These are phyloP conservation scores for Schoenoplectus triqueter DNA, from an alignment of 202 grass and related monocot species.

Conservation along the genomic window DNA sequence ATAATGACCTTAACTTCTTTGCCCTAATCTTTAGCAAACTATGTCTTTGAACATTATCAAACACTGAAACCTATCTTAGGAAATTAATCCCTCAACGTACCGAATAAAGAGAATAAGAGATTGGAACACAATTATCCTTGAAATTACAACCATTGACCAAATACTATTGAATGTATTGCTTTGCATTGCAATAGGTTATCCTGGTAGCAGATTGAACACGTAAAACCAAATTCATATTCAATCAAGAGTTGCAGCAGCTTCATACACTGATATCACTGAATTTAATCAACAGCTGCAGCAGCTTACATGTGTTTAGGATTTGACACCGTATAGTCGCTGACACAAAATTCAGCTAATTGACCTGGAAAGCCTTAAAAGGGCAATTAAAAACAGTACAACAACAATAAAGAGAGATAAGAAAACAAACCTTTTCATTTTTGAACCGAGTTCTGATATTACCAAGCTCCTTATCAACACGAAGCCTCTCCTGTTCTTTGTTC, in stretches of 20 bases:
- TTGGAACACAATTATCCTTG: not conserved
- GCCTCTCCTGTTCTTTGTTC: conserved; percentile 99
- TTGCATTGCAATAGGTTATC: conserved; percentile 4
- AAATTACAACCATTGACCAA: not conserved
- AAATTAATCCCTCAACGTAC: not conserved
- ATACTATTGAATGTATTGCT: not conserved
- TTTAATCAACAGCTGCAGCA: no score
- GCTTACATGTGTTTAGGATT: not conserved
- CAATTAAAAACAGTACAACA: not conserved
- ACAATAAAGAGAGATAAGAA: not conserved
- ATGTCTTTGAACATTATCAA: not conserved
- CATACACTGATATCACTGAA: conserved; percentile 5
- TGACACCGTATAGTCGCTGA: not conserved
- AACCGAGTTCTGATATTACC: conserved; percentile 92
- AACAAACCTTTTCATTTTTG: conserved; percentile 88
- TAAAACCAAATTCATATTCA: not conserved
- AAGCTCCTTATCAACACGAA: conserved; percentile 99
- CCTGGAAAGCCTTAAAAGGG: not conserved
- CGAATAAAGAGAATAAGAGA: not conserved
- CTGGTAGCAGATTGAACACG: not conserved
- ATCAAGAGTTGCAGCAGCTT: conserved; percentile 18
- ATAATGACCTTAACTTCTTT: conserved; percentile 8
- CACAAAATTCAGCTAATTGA: conserved; percentile 12
- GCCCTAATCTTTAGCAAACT: not conserved
- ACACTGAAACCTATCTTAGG: not conserved